These are phyloP conservation scores for Aristolochia californica DNA, from an alignment of 164 flowering plant species.

Conservation along the genomic window DNA sequence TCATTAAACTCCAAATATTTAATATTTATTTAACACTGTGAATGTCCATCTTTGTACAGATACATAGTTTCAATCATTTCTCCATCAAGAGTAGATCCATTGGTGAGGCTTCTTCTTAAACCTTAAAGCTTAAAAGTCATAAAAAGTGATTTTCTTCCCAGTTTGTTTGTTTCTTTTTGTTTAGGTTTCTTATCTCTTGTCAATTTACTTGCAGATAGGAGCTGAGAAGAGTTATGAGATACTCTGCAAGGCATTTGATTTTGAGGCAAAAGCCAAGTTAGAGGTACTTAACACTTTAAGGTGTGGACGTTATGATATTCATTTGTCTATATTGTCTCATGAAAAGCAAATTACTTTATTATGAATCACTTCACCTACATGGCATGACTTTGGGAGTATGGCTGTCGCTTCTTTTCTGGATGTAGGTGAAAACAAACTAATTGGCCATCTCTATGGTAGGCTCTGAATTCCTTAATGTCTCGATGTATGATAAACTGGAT, in stretches of 20 bases:
- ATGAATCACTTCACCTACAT: no score
- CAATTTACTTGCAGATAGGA: constrained; percentile 41
- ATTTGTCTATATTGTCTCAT: no score
- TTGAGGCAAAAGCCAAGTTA: constrained; percentile 47
- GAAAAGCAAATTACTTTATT: no score
- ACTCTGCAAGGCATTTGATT: constrained; percentile 69
- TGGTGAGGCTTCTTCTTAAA: constrained; percentile 23
- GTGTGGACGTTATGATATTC: no score
- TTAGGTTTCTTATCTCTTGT: background rate
- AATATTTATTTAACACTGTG: background rate
- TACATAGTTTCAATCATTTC: constrained; percentile 55
- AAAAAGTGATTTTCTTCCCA: background rate
- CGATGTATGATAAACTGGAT: no score
- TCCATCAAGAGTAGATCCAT: constrained; percentile 71
- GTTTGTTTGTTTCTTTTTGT: background rate
- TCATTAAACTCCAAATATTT: background rate
- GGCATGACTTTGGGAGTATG: no score
- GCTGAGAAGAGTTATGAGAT: constrained; percentile 64
- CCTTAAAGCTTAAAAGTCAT: background rate
- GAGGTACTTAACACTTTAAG: constrained; percentile 29
- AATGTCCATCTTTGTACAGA: constrained; percentile 26
- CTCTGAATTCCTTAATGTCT: no score
- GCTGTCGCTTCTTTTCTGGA: no score
- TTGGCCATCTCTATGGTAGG: no score
- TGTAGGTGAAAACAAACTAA: no score